Evolutionary conservation across 2,329 filamentous ascomycete species (phyloP).

Genomic region (Fonsecaea erecta): DNA sequence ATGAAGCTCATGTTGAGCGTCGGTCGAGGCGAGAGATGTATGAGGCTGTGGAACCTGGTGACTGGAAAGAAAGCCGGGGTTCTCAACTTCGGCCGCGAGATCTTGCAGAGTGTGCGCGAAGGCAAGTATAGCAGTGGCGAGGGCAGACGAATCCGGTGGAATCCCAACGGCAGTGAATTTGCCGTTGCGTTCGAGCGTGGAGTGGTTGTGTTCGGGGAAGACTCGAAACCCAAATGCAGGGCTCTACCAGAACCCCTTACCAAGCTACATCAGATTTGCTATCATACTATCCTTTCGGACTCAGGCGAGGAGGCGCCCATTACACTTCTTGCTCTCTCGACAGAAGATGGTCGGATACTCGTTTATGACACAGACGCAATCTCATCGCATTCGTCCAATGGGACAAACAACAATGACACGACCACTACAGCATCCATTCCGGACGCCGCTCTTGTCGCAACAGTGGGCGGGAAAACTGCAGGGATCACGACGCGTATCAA

Average conservation of each 20-base stretch:
- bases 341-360: slow-evolving; percentile 85
- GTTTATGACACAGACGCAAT: slow-evolving; percentile 71
- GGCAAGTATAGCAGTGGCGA: slow-evolving; percentile 78
- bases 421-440: slow-evolving; percentile 57
- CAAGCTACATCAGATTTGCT: slow-evolving; percentile 83
- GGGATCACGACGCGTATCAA: slow-evolving; percentile 78
- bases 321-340: slow-evolving; percentile 72
- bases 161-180: slow-evolving; percentile 76
- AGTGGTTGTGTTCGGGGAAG: slow-evolving; percentile 75
- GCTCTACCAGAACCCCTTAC: slow-evolving; percentile 69
- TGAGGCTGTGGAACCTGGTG: slow-evolving; percentile 95
- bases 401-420: slow-evolving; percentile 44
- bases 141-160: slow-evolving; percentile 81
- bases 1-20: slow-evolving; percentile 97
- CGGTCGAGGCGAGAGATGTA: slow-evolving; percentile 83
- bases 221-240: slow-evolving; percentile 78
- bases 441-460: slow-evolving; percentile 66
- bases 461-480: slow-evolving; percentile 74
- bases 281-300: slow-evolving; percentile 59
- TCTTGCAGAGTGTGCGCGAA: slow-evolving; percentile 77
- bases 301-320: slow-evolving; percentile 48
- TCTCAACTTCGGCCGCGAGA: slow-evolving; percentile 76
- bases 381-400: slow-evolving; percentile 37
- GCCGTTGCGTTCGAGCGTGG: slow-evolving; percentile 88
- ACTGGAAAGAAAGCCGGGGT: slow-evolving; percentile 95